Conservation (phyloP, 176 grass and related monocot genomes). For the Guadua angustifolia region DNA sequence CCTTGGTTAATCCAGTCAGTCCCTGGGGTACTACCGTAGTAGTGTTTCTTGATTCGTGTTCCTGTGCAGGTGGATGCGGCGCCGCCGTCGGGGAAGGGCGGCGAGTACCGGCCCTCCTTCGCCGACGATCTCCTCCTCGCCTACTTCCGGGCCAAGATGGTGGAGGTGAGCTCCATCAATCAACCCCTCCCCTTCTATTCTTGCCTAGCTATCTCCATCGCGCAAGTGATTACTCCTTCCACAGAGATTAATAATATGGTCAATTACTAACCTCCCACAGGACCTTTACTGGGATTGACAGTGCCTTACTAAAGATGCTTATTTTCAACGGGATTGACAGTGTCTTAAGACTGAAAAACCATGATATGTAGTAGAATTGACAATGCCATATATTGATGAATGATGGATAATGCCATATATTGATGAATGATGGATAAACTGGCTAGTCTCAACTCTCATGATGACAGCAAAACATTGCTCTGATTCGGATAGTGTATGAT, state of each 20-base stretch:
- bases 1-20: not conserved
- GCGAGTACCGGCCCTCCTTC: conserved; percentile 43
- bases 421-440: not conserved
- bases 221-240: not conserved
- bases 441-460: not conserved
- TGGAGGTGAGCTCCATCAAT: conserved; percentile 48
- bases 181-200: not conserved
- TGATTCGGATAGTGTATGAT: not conserved
- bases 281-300: not conserved
- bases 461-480: not conserved
- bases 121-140: conserved; percentile 45
- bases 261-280: not conserved
- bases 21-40: not conserved
- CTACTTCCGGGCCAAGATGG: conserved; percentile 59
- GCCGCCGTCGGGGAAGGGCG: not conserved
- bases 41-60: not conserved
- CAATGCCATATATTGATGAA: not conserved
- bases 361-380: not conserved
- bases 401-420: conserved; percentile 5
- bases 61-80: conserved; percentile 17
- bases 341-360: not conserved
- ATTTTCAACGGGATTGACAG: too few species aligned
- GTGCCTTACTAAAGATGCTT: not conserved
- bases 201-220: not conserved
- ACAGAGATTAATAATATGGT: not conserved